Evolutionary conservation across 768 basidiomycete species (phyloP), one percentile per base, ranked within the genome.

Genomic region (Mycena floridula): DNA sequence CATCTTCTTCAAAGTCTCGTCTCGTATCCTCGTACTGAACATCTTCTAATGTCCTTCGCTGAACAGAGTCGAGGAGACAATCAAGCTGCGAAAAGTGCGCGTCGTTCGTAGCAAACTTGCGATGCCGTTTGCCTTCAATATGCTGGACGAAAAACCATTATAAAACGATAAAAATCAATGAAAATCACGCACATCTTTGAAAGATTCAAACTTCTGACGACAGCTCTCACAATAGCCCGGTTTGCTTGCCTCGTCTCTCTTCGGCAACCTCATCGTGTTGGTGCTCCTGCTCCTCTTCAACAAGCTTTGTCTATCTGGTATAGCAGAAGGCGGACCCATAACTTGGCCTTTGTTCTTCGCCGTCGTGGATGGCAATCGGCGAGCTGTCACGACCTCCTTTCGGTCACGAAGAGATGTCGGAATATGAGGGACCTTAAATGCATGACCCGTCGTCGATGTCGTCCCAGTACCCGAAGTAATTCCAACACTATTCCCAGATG

Each of bases 171-270:
- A 44, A 46, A 7, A 16, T 23, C 7, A 26, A 24, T 41, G 25
- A 43, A 20, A 47, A 22, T 21, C 28, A 71, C 82, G 57, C 54
- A 96, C 95, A 52, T 69, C 64, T 49, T 78, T 77, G 55, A 98
- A 95, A 62, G 95, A 85, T 0, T 85, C 82, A 57, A 94, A 99
- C 62, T 91, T 91, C 45, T 74, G 57, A 28, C 95, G 78, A 62
- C 96, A 99, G 59, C 92, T 94, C 64, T 99, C 96, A 62, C 96
- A 99, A 63, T 97, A 98, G 4, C 96, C 96, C 4, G 94, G 86
- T 56, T 96, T 97, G 50, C 76, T 80, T 15, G 81, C 82, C 66
- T 95, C 91, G 46, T 92, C 88, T 28, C 89, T 80, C 57, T 79
- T 82, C 7, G 86, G n/a, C 44, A 87, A 67, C 55, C 75, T 73